Conservation (phyloP, 176 grass and related monocot genomes). For the Triticum urartu region DNA sequence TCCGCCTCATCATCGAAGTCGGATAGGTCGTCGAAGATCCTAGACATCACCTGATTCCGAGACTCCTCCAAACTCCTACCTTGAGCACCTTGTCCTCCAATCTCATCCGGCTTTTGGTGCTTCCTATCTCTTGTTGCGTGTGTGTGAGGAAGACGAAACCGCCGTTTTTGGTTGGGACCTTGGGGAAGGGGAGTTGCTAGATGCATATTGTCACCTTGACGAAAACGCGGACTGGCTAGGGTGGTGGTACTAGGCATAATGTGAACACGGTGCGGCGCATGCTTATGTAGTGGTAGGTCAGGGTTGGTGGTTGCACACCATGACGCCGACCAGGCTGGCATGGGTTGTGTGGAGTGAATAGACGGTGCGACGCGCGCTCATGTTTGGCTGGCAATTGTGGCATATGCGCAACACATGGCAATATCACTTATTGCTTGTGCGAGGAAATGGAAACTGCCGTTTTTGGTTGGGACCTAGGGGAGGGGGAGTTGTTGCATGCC, state of each 20-base stretch:
- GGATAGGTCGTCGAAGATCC: conserved; percentile 45
- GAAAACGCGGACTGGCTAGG: neutral
- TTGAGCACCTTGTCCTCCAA: neutral
- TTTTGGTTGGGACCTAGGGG: neutral
- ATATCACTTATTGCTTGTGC: neutral
- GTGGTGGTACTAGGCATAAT: neutral
- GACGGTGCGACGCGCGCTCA: neutral
- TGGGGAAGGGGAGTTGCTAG: neutral
- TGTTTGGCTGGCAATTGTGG: neutral
- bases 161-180: neutral
- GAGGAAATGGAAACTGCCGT: neutral
- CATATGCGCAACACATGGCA: too few species aligned
- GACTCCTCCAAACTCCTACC: conserved; percentile 26
- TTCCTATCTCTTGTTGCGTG: neutral
- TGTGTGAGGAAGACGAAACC: neutral
- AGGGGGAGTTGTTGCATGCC: neutral
- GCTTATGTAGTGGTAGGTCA: neutral
- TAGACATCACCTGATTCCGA: conserved; percentile 55
- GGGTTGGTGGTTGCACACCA: neutral
- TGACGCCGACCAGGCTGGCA: too few species aligned
- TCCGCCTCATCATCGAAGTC: conserved; percentile 52
- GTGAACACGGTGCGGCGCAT: neutral
- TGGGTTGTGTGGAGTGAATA: neutral
- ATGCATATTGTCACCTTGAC: neutral
- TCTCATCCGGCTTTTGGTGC: neutral